Evolutionary conservation across 2,329 filamentous ascomycete species (phyloP), one percentile per base, ranked within the genome.

Genomic region (Cladophialophora psammophila): DNA sequence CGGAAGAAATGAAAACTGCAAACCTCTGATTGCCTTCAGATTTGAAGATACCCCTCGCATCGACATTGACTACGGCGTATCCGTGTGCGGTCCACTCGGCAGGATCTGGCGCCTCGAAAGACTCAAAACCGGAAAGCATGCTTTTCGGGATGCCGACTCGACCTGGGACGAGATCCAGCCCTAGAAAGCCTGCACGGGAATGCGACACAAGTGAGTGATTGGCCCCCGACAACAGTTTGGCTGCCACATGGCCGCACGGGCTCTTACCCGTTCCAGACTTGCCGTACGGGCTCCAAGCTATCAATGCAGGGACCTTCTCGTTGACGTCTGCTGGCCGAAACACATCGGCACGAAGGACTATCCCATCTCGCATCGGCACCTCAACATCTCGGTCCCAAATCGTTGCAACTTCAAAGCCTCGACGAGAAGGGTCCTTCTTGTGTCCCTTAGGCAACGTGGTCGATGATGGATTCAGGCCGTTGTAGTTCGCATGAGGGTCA

Each of bases 51-150:
- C 75, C 76, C 8, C 76, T 60, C 0, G 74, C 69, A 59, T 77
- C 76, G 32, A 75, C 65, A 58, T 77, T 74, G 45, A 76, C 67
- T 45, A 77, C 68, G 1, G 75, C 76, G 57, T 76, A 77, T 1
- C 74, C 74, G n/a, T 72, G 52, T 1, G 60, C 35, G 8, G 65
- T 67, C 72, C 75, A 77, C 34, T 76, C 75, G 5, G 75, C 75
- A 0, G 75, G 75, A 36, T 77, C 73, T 0, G 73, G 72, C 5
- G 70, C 72, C 61, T 74, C 74, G 18, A 75, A 75, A 26, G 63
- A 59, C 34, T 69, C 55, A 15, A 67, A 57, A 1, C 60, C 61
- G 15, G 60, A 64, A 32, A 67, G 53, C n/a, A 18, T 54, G 38
- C 15, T 38, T 13, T 53, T 52, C 6, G 56, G 63, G 31, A 60